These are phyloP conservation scores for Trypanosoma lewisi DNA, from an alignment of 208 protist genomes.

Conservation along the genomic window DNA sequence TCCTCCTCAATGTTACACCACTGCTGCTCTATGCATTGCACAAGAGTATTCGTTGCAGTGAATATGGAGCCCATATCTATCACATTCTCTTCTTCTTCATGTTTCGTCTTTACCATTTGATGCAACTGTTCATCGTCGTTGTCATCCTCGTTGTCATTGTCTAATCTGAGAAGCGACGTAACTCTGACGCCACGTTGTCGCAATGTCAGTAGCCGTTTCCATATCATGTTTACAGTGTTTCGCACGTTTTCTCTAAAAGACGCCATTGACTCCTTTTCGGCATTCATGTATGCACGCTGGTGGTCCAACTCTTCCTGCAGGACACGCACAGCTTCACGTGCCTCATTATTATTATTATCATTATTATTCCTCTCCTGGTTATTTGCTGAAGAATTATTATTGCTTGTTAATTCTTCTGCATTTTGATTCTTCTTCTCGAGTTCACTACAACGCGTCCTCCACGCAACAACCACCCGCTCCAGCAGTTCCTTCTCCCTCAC, in stretches of 20 bases:
- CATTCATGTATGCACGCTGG: neutral
- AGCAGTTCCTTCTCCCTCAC: constrained; percentile 3
- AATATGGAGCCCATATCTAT: neutral
- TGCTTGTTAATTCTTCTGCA: neutral
- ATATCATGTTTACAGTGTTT: neutral
- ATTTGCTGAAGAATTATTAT: neutral
- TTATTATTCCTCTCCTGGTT: too few relatives aligned
- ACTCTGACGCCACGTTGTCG: constrained; percentile 3
- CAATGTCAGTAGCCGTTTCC: neutral
- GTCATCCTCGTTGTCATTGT: too few relatives aligned
- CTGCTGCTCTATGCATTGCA: constrained; percentile 5
- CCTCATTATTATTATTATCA: neutral
- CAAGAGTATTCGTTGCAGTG: neutral
- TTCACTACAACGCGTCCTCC: neutral
- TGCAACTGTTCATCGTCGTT: neutral
- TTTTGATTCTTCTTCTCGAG: neutral
- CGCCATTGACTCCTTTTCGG: neutral
- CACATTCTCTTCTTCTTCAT: neutral
- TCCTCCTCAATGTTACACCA: constrained; percentile 4
- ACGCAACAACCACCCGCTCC: neutral
- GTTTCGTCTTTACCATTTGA: neutral
- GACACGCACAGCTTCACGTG: neutral
- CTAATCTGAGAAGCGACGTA: neutral
- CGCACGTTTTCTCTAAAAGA: neutral
- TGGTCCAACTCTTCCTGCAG: constrained; percentile 9